A percentile compares a stretch with the other conserved stretches of the same genome.
phyloP scores from a whole-genome alignment of 2,329 filamentous ascomycete species.

The Lasiodiplodia sp. region DNA sequence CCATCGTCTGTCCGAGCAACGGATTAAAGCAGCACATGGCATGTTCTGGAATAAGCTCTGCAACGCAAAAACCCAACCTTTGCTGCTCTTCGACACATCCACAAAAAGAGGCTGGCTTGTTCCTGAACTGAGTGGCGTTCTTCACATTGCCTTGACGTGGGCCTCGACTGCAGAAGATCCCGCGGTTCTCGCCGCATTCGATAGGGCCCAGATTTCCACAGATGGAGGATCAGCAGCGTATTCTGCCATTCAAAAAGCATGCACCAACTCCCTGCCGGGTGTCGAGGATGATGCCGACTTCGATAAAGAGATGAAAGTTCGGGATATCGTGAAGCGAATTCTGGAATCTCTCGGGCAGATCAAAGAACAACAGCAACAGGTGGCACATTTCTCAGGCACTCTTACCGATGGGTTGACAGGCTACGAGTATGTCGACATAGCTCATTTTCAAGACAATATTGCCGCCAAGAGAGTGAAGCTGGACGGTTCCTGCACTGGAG shows the following conservation, averaged over 20 bases:
- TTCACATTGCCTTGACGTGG: neutral
- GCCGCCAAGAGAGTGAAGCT: neutral
- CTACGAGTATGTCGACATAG: neutral
- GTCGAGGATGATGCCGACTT: neutral
- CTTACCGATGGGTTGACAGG: neutral
- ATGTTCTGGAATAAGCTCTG: neutral
- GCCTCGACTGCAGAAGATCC: neutral
- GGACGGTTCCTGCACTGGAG: neutral
- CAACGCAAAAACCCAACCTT: neutral
- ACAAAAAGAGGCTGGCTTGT: conserved; percentile 5
- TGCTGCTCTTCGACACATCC: neutral
- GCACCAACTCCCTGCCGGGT: neutral
- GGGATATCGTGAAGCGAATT: neutral
- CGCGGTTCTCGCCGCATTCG: neutral
- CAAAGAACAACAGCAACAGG: neutral
- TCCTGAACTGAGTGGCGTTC: neutral
- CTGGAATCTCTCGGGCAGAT: neutral
- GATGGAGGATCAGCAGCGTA: neutral
- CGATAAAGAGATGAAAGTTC: conserved; percentile 2
- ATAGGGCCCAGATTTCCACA: neutral
- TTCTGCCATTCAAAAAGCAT: neutral
- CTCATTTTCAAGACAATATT: neutral
- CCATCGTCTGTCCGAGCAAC: neutral
- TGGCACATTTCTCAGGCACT: neutral
- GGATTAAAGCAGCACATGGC: neutral